phyloP scores from a whole-genome alignment of 768 basidiomycete genomes.

The Pulveroboletus ravenelii region DNA sequence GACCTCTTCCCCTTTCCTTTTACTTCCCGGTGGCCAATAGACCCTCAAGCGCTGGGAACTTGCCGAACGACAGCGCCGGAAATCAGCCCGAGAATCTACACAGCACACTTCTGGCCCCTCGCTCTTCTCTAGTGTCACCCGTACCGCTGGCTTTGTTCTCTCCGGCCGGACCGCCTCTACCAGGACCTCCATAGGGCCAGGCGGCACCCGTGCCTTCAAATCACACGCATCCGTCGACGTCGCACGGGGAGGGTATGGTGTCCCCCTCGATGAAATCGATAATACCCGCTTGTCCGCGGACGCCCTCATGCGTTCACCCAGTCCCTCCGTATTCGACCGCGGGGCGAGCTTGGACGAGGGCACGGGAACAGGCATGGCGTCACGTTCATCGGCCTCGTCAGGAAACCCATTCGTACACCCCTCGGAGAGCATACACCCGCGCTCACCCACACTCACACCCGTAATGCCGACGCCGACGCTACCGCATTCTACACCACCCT shows the following conservation, averaged over 20 bases:
- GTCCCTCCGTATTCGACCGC: slow-evolving; percentile 17
- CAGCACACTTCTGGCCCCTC: slow-evolving; percentile 33
- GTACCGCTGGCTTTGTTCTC: slow-evolving; percentile 58
- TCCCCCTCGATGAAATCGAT: slow-evolving; percentile 53
- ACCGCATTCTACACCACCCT: slow-evolving; percentile 3
- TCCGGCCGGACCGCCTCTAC: slow-evolving; percentile 33
- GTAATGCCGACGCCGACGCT: background rate
- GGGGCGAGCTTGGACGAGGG: slow-evolving; percentile 9
- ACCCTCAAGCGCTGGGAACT: slow-evolving; percentile 76
- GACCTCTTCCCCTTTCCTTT: background rate
- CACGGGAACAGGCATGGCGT: background rate
- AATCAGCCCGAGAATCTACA: slow-evolving; percentile 59
- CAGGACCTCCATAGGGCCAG: slow-evolving; percentile 23
- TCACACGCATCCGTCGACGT: slow-evolving; percentile 49
- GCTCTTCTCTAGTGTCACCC: slow-evolving; percentile 53
- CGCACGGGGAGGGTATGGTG: slow-evolving; percentile 25
- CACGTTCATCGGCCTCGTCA: background rate
- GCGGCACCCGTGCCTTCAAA: slow-evolving; percentile 41
- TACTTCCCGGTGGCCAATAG: slow-evolving; percentile 33
- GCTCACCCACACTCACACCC: background rate
- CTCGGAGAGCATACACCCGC: slow-evolving; percentile 12
- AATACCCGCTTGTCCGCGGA: slow-evolving; percentile 32
- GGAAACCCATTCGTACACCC: slow-evolving; percentile 46
- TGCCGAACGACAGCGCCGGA: slow-evolving; percentile 71
- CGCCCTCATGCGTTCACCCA: slow-evolving; percentile 32